Percentiles rank a stretch among this genome's conserved stretches.
phyloP scores from a whole-genome alignment of 73 alveolate species.

The Paramecium caudatum region DNA sequence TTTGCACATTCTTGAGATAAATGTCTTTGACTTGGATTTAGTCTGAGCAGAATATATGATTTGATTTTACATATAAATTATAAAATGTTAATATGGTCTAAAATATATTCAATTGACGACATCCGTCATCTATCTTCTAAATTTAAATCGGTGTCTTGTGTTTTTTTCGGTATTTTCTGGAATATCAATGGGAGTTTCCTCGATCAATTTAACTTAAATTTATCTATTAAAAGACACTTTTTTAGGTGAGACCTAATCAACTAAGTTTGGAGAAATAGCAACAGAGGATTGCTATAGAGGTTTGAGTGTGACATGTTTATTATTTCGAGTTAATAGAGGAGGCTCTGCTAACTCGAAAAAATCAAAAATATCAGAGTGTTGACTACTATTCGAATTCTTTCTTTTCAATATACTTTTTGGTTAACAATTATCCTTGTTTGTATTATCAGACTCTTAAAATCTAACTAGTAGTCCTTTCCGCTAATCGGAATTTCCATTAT shows the following conservation, averaged over 20 bases:
- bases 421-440: background rate
- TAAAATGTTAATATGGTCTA: too few relatives aligned
- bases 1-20: slow-evolving; percentile 32
- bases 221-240: slow-evolving; percentile 48
- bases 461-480: background rate
- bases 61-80: slow-evolving; percentile 1
- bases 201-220: slow-evolving; percentile 42
- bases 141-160: background rate
- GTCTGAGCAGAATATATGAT: too few relatives aligned
- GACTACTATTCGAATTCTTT: slow-evolving; percentile 42
- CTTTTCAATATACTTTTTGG: slow-evolving; percentile 66
- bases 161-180: background rate
- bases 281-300: slow-evolving; percentile 44
- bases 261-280: background rate
- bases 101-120: background rate
- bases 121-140: slow-evolving; percentile 12
- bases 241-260: slow-evolving; percentile 6
- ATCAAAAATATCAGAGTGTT: slow-evolving; percentile 47
- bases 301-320: slow-evolving; percentile 33
- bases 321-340: background rate
- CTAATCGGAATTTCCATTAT: background rate
- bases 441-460: background rate
- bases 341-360: slow-evolving; percentile 28
- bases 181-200: background rate
- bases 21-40: too few relatives aligned